A percentile compares a stretch with the other conserved stretches of the same genome.
Conservation (phyloP, 1,139 yeast genomes). For the Yamadazyma sp. region DNA sequence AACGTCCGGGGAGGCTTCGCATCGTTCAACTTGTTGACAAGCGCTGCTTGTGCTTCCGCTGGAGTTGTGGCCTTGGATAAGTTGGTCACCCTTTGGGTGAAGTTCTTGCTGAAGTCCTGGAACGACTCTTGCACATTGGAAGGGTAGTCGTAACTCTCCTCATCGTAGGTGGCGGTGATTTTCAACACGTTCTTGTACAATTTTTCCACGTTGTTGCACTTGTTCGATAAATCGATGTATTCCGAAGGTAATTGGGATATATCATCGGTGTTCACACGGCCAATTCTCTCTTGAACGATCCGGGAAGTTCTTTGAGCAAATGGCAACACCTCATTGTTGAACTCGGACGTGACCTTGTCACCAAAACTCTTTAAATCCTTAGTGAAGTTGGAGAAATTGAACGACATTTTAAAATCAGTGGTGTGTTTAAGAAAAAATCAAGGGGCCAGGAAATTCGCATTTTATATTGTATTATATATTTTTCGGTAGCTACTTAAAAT, state of each 20-base stretch:
- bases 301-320: slow-evolving; percentile 83
- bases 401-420: slow-evolving; percentile 31
- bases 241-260: slow-evolving; percentile 82
- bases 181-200: slow-evolving; percentile 73
- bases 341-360: slow-evolving; percentile 40
- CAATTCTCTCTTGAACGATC: slow-evolving; percentile 75
- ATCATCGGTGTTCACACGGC: slow-evolving; percentile 69
- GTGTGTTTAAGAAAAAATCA: neutral
- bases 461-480: neutral
- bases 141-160: slow-evolving; percentile 87
- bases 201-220: slow-evolving; percentile 71
- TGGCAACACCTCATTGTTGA: slow-evolving; percentile 52
- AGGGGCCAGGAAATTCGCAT: neutral
- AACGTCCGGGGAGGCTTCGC: slow-evolving; percentile 75
- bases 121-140: slow-evolving; percentile 72
- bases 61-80: slow-evolving; percentile 76
- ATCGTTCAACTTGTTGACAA: slow-evolving; percentile 56
- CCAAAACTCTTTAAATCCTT: slow-evolving; percentile 42
- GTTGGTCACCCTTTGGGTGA: slow-evolving; percentile 65
- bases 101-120: slow-evolving; percentile 68
- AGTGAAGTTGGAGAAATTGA: slow-evolving; percentile 44
- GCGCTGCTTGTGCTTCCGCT: slow-evolving; percentile 79
- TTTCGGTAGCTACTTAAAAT: slow-evolving; percentile 23
- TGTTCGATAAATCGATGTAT: slow-evolving; percentile 70
- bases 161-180: slow-evolving; percentile 70